A percentile compares a stretch with the other conserved stretches of the same genome.
Conservation (phyloP, 2,329 filamentous ascomycete genomes). For the Teratosphaeria pseudoeucalypti region DNA sequence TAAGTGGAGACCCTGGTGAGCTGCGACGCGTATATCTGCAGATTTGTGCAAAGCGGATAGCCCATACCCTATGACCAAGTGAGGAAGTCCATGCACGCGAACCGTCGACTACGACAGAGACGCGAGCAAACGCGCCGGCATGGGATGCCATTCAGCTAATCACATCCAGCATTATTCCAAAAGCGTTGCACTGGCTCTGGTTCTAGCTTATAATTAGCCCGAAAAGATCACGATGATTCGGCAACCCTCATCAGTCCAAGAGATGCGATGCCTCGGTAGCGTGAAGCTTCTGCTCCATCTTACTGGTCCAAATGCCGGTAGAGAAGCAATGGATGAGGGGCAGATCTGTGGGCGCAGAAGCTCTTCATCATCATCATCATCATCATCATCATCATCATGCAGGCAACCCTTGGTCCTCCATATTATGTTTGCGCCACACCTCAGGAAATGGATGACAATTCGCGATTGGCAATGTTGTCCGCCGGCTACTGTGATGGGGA, state of each 20-base stretch:
- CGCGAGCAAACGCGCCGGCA: not conserved
- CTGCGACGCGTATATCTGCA: not conserved
- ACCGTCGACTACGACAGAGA: not conserved
- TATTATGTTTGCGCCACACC: not conserved
- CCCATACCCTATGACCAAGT: not conserved
- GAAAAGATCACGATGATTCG: not conserved
- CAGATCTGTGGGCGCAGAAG: not conserved
- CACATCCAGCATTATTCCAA: not conserved
- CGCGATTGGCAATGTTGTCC: not conserved
- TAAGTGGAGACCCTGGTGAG: not conserved
- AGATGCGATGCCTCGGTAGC: not conserved
- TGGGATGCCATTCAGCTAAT: not conserved
- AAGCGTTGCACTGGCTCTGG: not conserved
- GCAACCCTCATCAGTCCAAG: not conserved
- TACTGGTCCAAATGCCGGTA: not conserved
- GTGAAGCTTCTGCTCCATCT: not conserved
- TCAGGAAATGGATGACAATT: not conserved
- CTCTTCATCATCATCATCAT: not conserved
- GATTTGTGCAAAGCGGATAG: not conserved
- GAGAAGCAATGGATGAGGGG: not conserved
- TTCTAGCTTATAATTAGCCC: not conserved
- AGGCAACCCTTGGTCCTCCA: not conserved
- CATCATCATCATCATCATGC: not conserved
- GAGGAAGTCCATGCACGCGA: not conserved
- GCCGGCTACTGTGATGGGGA: not conserved